Evolutionary conservation across 352 stramenopile genomes (phyloP), one percentile per base, ranked within the genome.

Genomic region (Phytophthora cajani): DNA sequence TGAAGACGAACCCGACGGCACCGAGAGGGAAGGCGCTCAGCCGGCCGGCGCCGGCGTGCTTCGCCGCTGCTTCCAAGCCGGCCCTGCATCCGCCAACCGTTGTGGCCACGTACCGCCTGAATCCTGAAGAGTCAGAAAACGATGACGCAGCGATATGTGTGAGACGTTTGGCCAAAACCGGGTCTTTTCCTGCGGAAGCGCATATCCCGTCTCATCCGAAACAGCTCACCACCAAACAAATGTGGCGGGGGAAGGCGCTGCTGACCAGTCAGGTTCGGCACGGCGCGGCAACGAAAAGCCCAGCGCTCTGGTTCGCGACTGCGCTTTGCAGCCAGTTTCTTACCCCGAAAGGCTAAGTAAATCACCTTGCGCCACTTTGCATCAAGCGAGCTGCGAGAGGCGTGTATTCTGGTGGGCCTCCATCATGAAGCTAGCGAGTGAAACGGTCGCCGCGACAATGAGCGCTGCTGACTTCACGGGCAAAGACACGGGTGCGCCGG

Each of bases 41-140:
- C 36, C 23, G 40, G 50, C 50, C 16, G 17, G 49, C 69, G 64
- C 54, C 4, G 40, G 53, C 69, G 38, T 27, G 19, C 51, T 59
- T 69, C 53, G 32, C 23, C 25, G 64, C 54, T 2, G 33, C 47
- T 72, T 67, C 55, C 51, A n/a, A 54, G 56, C 23, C 53, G 57
- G 30, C 36, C 38, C 49, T 64, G 44, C 62, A 40, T 52, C 46
- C 61, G 58, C 66, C 49, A 78, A 74, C 30, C 57, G 40, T 74
- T 65, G 47, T 59, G 33, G 47, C 52, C 69, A 76, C 62, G 62
- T 65, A 72, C 54, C 63, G 62, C 27, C 14, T 42, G 54, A 73
- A 73, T 78, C 63, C 67, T 76, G 72, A 76, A 74, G 51, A 64
- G 68, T 67, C 72, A 64, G 67, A 66, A 66, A 49, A 11, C 53